Conservation (phyloP, 495 filamentous ascomycete species). For the Penicillium odoratum region DNA sequence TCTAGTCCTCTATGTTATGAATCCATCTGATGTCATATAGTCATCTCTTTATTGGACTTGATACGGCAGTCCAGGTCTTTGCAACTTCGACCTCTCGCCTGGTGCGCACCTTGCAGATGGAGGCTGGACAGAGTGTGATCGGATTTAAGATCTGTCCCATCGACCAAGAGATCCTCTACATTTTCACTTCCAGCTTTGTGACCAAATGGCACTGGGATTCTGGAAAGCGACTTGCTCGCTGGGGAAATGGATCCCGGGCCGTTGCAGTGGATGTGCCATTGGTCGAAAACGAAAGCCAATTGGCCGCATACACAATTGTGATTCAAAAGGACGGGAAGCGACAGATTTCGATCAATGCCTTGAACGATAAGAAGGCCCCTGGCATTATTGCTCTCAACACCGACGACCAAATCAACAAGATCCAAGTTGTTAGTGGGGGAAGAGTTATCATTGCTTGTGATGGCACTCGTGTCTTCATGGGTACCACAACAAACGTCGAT, state of each 20-base stretch:
- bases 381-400: slow-evolving; percentile 32
- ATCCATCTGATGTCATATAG: slow-evolving; percentile 35
- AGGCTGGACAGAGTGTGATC: slow-evolving; percentile 37
- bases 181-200: slow-evolving; percentile 67
- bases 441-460: slow-evolving; percentile 39
- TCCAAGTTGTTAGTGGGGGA: slow-evolving; percentile 36
- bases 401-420: slow-evolving; percentile 27
- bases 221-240: slow-evolving; percentile 48
- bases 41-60: slow-evolving; percentile 65
- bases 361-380: slow-evolving; percentile 26
- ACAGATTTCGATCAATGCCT: slow-evolving; percentile 27
- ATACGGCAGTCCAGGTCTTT: slow-evolving; percentile 72
- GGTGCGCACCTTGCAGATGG: slow-evolving; percentile 55
- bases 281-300: slow-evolving; percentile 13
- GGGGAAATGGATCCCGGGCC: slow-evolving; percentile 38
- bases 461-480: slow-evolving; percentile 36
- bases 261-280: slow-evolving; percentile 26
- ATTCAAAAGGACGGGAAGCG: slow-evolving; percentile 34
- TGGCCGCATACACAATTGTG: slow-evolving; percentile 18
- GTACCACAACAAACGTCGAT: slow-evolving; percentile 20
- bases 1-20: background rate
- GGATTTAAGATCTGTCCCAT: slow-evolving; percentile 60
- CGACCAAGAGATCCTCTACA: slow-evolving; percentile 61
- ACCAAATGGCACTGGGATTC: slow-evolving; percentile 76
- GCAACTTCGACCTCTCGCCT: slow-evolving; percentile 78